Evolutionary conservation across 257 asterid genomes (phyloP).

Genomic region (Marsdenia floribunda): DNA sequence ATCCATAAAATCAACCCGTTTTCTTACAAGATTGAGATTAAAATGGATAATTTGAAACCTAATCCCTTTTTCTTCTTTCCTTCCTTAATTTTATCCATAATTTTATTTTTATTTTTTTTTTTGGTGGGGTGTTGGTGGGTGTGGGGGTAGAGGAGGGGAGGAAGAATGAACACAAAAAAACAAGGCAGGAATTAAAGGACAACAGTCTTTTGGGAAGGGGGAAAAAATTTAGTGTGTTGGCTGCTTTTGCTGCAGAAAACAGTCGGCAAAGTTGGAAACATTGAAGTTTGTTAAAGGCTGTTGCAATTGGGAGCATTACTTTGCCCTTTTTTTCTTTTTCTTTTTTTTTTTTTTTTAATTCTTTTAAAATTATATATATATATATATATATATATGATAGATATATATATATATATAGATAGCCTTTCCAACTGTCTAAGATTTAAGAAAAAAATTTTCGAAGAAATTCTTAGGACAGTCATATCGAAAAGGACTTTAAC

Average conservation of each 20-base stretch:
- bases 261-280: constrained; percentile 10
- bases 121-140: too few relatives aligned
- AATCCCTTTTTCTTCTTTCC: too few relatives aligned
- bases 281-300: constrained; percentile 3
- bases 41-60: too few relatives aligned
- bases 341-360: neutral
- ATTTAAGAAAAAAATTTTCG: neutral
- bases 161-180: neutral
- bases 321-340: neutral
- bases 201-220: neutral
- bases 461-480: neutral
- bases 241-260: neutral
- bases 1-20: too few relatives aligned
- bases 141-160: too few relatives aligned
- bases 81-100: too few relatives aligned
- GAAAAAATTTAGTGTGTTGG: neutral
- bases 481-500: neutral
- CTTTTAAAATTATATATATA: too few relatives aligned
- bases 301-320: neutral
- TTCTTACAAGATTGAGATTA: too few relatives aligned
- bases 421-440: constrained; percentile 12
- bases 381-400: too few relatives aligned
- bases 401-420: too few relatives aligned
- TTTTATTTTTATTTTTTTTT: too few relatives aligned
- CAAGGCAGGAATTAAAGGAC: neutral